Conservation (phyloP, 2,329 filamentous ascomycete genomes). For the Lasiodiplodia sp. region DNA sequence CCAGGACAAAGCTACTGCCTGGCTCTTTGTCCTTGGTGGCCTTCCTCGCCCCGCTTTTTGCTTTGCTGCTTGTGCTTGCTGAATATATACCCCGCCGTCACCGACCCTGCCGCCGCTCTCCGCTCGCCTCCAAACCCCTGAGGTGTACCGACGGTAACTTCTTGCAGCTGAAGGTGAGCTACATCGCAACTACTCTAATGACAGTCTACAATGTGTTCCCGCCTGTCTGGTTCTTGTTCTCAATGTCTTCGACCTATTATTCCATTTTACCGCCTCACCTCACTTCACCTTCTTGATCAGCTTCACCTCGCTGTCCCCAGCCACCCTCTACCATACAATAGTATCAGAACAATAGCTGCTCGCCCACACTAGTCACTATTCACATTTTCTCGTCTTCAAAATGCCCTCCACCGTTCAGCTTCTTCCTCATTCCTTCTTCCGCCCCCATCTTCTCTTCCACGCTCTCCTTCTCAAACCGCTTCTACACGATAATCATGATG, state of each 20-base stretch:
- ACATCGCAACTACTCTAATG: neutral
- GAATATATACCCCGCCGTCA: conserved; percentile 18
- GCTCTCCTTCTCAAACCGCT: neutral
- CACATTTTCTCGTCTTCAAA: neutral
- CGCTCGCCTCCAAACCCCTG: conserved; percentile 22
- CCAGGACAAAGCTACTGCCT: conserved; percentile 11
- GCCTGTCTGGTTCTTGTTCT: neutral
- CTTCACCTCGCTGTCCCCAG: neutral
- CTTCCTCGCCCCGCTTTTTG: neutral
- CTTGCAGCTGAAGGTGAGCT: conserved; percentile 5
- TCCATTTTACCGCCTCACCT: neutral
- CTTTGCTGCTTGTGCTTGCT: conserved; percentile 15
- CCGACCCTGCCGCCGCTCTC: conserved; percentile 2
- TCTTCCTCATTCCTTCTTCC: neutral
- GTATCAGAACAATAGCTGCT: neutral
- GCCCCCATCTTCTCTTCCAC: conserved; percentile 3
- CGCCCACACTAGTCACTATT: neutral
- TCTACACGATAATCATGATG: neutral
- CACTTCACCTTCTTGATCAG: neutral
- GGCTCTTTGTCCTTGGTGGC: conserved; percentile 17
- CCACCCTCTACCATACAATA: neutral
- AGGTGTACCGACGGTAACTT: conserved; percentile 1
- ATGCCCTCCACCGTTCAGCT: neutral
- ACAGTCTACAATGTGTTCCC: neutral
- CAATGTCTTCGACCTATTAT: neutral